phyloP scores from a whole-genome alignment of 176 grass and related monocot genomes.

The Zea luxurians region DNA sequence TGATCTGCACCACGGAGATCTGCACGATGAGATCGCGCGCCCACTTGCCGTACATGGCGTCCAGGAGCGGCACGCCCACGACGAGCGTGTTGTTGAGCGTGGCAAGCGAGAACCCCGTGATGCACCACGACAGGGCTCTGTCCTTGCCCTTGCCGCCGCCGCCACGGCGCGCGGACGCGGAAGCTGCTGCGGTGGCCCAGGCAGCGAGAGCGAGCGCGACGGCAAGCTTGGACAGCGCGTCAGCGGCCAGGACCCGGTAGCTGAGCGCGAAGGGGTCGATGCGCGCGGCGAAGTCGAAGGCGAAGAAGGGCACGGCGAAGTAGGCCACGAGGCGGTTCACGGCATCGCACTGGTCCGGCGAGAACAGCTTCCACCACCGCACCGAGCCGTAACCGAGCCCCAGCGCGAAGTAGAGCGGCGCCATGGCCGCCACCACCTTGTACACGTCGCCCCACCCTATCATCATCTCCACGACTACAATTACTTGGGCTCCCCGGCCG shows the following conservation, averaged over 20 bases:
- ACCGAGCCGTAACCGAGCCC: constrained; percentile 80
- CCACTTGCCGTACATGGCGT: constrained; percentile 93
- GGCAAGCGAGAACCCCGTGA: constrained; percentile 81
- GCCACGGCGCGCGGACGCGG: not conserved
- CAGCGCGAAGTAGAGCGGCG: constrained; percentile 83
- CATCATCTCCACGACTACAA: constrained; percentile 38
- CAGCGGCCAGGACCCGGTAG: constrained; percentile 67
- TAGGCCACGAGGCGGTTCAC: constrained; percentile 79
- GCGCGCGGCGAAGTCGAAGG: constrained; percentile 75
- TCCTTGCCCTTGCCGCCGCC: not conserved
- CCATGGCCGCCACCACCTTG: constrained; percentile 85
- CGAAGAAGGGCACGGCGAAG: constrained; percentile 87
- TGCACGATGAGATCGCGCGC: constrained; percentile 87
- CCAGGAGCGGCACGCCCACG: constrained; percentile 78
- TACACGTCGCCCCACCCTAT: constrained; percentile 77
- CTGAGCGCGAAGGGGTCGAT: constrained; percentile 70
- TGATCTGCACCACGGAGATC: constrained; percentile 72
- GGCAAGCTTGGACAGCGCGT: constrained; percentile 67
- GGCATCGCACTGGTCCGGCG: constrained; percentile 73
- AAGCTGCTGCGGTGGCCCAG: constrained; percentile 27
- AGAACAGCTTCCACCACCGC: constrained; percentile 86
- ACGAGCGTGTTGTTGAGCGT: constrained; percentile 86
- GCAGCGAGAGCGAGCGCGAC: constrained; percentile 41
- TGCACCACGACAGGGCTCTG: constrained; percentile 47
- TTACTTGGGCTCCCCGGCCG: too few species aligned